Evolutionary conservation across 2,329 filamentous ascomycete species (phyloP).

Genomic region (Parascedosporium putredinis): DNA sequence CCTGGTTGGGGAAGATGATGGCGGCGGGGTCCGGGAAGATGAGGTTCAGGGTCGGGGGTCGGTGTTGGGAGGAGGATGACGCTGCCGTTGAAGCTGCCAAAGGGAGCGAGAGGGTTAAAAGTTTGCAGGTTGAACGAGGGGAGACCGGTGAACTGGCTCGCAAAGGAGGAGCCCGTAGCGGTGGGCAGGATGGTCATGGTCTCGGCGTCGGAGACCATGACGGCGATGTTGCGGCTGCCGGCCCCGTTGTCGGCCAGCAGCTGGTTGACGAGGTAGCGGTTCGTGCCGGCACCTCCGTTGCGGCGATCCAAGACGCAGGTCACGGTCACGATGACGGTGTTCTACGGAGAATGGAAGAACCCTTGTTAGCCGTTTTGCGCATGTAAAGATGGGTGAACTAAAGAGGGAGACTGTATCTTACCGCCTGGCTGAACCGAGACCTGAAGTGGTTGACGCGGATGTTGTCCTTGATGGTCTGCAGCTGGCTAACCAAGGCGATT

Average conservation of each 20-base stretch:
- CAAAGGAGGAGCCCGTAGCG: slow-evolving; percentile 9
- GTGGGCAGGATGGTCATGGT: slow-evolving; percentile 22
- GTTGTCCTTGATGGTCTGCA: slow-evolving; percentile 31
- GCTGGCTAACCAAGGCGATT: slow-evolving; percentile 23
- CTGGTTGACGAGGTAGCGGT: slow-evolving; percentile 29
- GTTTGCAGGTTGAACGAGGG: slow-evolving; percentile 13
- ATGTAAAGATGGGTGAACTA: neutral
- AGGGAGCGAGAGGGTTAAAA: slow-evolving; percentile 22
- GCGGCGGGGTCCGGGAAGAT: slow-evolving; percentile 26
- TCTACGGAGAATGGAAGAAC: slow-evolving; percentile 15
- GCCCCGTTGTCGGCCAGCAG: slow-evolving; percentile 26
- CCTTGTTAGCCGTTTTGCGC: slow-evolving; percentile 7
- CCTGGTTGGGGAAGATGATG: slow-evolving; percentile 25
- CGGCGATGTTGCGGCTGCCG: slow-evolving; percentile 21
- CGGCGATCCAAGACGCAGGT: slow-evolving; percentile 18
- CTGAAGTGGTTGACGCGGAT: slow-evolving; percentile 30
- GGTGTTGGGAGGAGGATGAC: slow-evolving; percentile 24
- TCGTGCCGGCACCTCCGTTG: slow-evolving; percentile 15
- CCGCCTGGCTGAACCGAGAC: slow-evolving; percentile 24
- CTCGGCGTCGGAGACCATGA: slow-evolving; percentile 27
- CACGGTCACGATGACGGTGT: slow-evolving; percentile 27
- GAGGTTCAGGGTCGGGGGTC: slow-evolving; percentile 20
- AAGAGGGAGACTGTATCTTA: slow-evolving; percentile 14
- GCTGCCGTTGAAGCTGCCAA: slow-evolving; percentile 22
- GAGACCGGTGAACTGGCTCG: slow-evolving; percentile 12